These are phyloP conservation scores for Hymenoscyphus infarciens DNA, from an alignment of 2,329 filamentous ascomycete genomes.

Conservation along the genomic window DNA sequence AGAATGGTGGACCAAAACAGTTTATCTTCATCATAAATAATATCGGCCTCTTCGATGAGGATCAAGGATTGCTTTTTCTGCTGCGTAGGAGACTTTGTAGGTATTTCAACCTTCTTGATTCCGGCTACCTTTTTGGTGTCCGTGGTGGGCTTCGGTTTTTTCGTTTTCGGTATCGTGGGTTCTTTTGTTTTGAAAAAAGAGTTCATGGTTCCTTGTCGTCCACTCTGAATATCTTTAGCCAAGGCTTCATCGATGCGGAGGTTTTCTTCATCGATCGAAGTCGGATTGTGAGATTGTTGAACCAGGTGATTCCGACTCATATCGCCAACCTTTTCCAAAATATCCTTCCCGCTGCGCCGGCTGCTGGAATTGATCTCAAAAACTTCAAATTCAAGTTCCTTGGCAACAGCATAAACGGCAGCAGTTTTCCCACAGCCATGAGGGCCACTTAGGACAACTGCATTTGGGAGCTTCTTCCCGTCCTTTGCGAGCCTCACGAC, in stretches of 20 bases:
- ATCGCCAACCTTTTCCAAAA: slow-evolving; percentile 88
- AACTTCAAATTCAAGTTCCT: slow-evolving; percentile 86
- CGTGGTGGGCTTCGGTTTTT: slow-evolving; percentile 25
- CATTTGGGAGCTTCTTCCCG: slow-evolving; percentile 59
- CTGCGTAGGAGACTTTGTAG: slow-evolving; percentile 23
- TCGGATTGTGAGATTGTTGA: slow-evolving; percentile 44
- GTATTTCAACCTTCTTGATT: slow-evolving; percentile 4
- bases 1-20: slow-evolving; percentile 87
- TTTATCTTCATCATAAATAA: slow-evolving; percentile 93
- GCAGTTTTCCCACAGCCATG: slow-evolving; percentile 92
- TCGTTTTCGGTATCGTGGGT: slow-evolving; percentile 27
- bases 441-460: slow-evolving; percentile 84
- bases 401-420: slow-evolving; percentile 84
- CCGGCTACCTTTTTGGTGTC: slow-evolving; percentile 25
- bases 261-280: slow-evolving; percentile 33
- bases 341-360: slow-evolving; percentile 81
- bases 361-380: slow-evolving; percentile 90
- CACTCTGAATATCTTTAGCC: slow-evolving; percentile 57
- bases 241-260: slow-evolving; percentile 43
- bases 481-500: slow-evolving; percentile 50
- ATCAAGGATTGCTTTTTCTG: slow-evolving; percentile 90
- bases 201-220: slow-evolving; percentile 74
- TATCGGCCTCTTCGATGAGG: slow-evolving; percentile 86
- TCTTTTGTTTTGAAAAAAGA: slow-evolving; percentile 69
- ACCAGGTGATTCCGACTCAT: slow-evolving; percentile 97